Conservation (phyloP, 176 grass and related monocot genomes). For the Rhynchospora breviuscula region DNA sequence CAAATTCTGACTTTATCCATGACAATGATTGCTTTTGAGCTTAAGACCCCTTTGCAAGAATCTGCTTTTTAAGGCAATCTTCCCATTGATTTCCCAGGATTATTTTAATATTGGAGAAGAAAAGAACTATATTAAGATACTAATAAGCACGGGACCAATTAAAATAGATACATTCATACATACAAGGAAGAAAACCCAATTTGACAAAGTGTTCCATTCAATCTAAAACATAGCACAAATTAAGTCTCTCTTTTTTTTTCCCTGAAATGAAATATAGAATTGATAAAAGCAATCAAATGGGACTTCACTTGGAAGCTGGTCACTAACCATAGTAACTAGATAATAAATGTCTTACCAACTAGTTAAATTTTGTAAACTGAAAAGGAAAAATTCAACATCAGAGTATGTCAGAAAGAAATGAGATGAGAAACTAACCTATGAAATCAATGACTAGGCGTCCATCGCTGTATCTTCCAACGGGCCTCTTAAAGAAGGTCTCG, state of each 20-base stretch:
- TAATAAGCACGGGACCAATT: neutral
- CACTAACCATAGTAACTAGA: neutral
- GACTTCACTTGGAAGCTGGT: neutral
- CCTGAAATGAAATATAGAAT: neutral
- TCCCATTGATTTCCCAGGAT: slow-evolving; percentile 8
- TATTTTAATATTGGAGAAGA: neutral
- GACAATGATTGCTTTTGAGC: slow-evolving; percentile 8
- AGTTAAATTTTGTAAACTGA: neutral
- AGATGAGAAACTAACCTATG: slow-evolving; percentile 46
- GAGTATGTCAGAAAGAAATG: neutral
- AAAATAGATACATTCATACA: neutral
- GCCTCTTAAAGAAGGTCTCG: slow-evolving; percentile 81
- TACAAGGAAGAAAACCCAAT: neutral
- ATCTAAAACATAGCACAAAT: neutral
- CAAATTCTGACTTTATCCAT: neutral
- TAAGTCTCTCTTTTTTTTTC: neutral
- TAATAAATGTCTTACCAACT: neutral
- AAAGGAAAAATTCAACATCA: neutral
- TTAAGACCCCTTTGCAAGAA: neutral
- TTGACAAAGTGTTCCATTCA: neutral
- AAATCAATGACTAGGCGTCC: slow-evolving; percentile 93
- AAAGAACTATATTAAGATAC: neutral
- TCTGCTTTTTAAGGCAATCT: neutral
- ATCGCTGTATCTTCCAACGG: slow-evolving; percentile 73
- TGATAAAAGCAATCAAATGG: neutral